phyloP scores from a whole-genome alignment of 495 filamentous ascomycete genomes.

The Penicillium mononematosum region DNA sequence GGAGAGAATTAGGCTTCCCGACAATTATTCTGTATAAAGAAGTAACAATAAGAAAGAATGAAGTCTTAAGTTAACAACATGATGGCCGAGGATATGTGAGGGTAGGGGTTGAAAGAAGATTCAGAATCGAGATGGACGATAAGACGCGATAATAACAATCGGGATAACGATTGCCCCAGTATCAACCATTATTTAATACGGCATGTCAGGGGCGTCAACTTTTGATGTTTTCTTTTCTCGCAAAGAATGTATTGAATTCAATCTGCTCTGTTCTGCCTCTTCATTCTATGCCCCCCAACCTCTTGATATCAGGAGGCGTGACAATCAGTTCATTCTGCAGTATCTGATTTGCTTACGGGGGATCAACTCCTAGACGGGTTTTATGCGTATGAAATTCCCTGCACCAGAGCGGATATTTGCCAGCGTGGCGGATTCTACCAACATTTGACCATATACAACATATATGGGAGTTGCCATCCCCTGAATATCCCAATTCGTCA shows the following conservation, averaged over 20 bases:
- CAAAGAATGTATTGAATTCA: not conserved
- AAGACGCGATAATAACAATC: conserved; percentile 14
- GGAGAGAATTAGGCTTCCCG: not conserved
- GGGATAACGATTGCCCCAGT: conserved; percentile 14
- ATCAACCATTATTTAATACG: conserved; percentile 5
- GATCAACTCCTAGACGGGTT: conserved; percentile 1
- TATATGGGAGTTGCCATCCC: not conserved
- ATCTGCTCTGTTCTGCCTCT: not conserved
- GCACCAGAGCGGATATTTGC: conserved; percentile 4
- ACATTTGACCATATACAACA: not conserved
- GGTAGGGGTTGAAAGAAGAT: conserved; percentile 13
- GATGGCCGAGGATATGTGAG: conserved; percentile 2
- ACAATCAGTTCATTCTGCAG: not conserved
- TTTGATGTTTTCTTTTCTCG: not conserved
- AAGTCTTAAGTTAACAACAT: conserved; percentile 7
- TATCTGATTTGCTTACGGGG: not conserved
- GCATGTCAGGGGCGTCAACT: conserved; percentile 1
- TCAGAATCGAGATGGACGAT: conserved; percentile 11
- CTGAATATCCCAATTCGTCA: not conserved
- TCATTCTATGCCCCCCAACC: not conserved
- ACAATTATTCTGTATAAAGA: not conserved
- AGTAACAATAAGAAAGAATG: not conserved
- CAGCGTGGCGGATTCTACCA: conserved; percentile 9
- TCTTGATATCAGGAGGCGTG: not conserved
- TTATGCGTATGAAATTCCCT: conserved; percentile 9